A percentile compares a stretch with the other conserved stretches of the same genome.
phyloP scores from a whole-genome alignment of 73 alveolate species.

The Diophrys appendiculata region DNA sequence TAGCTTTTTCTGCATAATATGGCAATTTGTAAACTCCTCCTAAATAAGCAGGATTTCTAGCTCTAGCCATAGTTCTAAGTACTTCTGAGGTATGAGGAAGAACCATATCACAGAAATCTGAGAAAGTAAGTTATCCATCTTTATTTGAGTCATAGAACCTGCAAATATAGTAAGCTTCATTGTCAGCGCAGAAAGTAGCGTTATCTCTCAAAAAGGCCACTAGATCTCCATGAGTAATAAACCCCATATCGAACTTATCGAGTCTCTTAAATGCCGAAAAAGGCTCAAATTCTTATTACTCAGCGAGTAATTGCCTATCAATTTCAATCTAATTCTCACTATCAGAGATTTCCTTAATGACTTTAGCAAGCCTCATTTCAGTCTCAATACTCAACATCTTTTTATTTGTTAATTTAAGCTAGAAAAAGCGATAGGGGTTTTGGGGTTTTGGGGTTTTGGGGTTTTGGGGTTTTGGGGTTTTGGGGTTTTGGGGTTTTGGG shows the following conservation, averaged over 20 bases:
- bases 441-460: too few species aligned
- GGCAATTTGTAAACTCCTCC: slow-evolving; percentile 29
- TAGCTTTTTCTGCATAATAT: slow-evolving; percentile 41
- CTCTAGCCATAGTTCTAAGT: slow-evolving; percentile 8
- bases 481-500: too few species aligned
- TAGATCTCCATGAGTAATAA: slow-evolving; percentile 17
- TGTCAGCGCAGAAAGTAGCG: slow-evolving; percentile 11
- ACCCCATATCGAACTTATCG: slow-evolving; percentile 38
- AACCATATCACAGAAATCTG: slow-evolving; percentile 32
- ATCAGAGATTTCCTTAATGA: slow-evolving; percentile 57
- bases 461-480: too few species aligned
- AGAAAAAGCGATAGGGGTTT: too few species aligned
- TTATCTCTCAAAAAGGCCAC: slow-evolving; percentile 22
- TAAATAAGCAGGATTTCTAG: slow-evolving; percentile 12
- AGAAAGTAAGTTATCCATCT: slow-evolving; percentile 22
- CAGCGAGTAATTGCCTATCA: slow-evolving; percentile 53
- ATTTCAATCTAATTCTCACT: slow-evolving; percentile 56
- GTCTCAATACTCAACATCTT: slow-evolving; percentile 50
- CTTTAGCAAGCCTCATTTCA: slow-evolving; percentile 57
- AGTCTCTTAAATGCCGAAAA: slow-evolving; percentile 62
- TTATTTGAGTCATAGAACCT: slow-evolving; percentile 32
- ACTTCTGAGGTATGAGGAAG: not conserved
- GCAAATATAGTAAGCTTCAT: slow-evolving; percentile 20
- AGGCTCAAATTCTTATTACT: slow-evolving; percentile 67
- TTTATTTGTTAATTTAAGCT: not conserved